These are phyloP conservation scores for Blastocystis sp. DNA, from an alignment of 352 stramenopile species.

Conservation along the genomic window DNA sequence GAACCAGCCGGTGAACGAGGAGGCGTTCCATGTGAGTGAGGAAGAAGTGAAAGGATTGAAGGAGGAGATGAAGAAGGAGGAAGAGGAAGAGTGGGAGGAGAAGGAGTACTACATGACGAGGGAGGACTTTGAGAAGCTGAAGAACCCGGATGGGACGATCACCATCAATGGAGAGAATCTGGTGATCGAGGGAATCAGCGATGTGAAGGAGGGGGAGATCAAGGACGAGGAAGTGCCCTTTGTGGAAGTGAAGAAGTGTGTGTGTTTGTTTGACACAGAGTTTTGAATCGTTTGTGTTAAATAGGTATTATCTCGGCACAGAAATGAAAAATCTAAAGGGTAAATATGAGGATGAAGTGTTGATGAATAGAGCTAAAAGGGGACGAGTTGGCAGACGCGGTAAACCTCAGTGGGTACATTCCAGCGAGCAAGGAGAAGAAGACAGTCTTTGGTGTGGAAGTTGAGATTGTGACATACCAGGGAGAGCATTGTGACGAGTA, in stretches of 20 bases:
- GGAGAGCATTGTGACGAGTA: too few species aligned
- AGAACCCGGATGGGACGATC: slow-evolving; percentile 52
- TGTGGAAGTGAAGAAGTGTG: not conserved
- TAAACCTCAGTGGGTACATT: too few species aligned
- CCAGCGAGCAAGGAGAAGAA: too few species aligned
- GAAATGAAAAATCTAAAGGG: too few species aligned
- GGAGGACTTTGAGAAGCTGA: slow-evolving; percentile 41
- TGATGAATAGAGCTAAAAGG: too few species aligned
- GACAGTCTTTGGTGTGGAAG: too few species aligned
- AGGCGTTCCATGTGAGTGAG: slow-evolving; percentile 13
- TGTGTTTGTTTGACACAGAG: too few species aligned
- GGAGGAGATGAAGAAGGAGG: not conserved
- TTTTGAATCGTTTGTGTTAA: too few species aligned
- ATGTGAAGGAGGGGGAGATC: slow-evolving; percentile 10
- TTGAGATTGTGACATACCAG: too few species aligned
- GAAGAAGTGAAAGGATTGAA: not conserved
- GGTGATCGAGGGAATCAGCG: slow-evolving; percentile 21
- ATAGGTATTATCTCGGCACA: too few species aligned
- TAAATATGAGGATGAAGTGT: too few species aligned
- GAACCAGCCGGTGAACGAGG: not conserved
- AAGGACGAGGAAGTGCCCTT: slow-evolving; percentile 24
- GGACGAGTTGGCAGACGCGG: too few species aligned
- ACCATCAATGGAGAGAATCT: slow-evolving; percentile 39
- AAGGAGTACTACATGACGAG: slow-evolving; percentile 61
- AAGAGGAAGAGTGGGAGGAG: slow-evolving; percentile 22